phyloP scores from a whole-genome alignment of 2,329 filamentous ascomycete genomes.

The Paecilomyces formosus region DNA sequence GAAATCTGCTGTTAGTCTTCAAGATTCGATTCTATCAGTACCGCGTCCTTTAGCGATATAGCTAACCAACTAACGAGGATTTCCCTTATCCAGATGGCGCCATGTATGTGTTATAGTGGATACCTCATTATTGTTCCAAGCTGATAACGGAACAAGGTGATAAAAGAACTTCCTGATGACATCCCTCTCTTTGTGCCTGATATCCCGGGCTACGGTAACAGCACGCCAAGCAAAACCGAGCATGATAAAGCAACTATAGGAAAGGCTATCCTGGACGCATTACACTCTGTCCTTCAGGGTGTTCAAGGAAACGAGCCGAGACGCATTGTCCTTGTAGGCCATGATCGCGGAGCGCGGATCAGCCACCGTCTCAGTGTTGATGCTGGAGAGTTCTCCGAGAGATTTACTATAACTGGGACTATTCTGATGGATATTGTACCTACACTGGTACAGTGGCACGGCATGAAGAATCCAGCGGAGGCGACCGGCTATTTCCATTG shows the following conservation, averaged over 20 bases:
- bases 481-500: constrained; percentile 42
- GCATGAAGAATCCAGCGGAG: constrained; percentile 30
- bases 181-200: constrained; percentile 42
- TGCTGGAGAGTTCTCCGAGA: constrained; percentile 14
- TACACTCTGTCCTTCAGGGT: not conserved
- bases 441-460: constrained; percentile 39
- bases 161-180: constrained; percentile 29
- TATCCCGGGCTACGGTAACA: constrained; percentile 42
- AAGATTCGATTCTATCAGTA: not conserved
- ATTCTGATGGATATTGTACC: constrained; percentile 45
- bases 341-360: constrained; percentile 45
- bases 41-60: no score
- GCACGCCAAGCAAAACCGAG: constrained; percentile 21
- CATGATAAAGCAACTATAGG: constrained; percentile 10
- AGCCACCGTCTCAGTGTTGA: constrained; percentile 43
- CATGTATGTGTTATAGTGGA: not conserved
- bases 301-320: not conserved
- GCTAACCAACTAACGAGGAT: not conserved
- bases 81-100: not conserved
- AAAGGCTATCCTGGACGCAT: constrained; percentile 7
- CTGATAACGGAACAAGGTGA: constrained; percentile 17
- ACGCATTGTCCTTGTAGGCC: constrained; percentile 39
- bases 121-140: not conserved
- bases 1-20: not conserved
- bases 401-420: constrained; percentile 31